A percentile compares a stretch with the other conserved stretches of the same genome.
phyloP scores from a whole-genome alignment of 345 rosid species.

The Excoecaria cochinchinensis region DNA sequence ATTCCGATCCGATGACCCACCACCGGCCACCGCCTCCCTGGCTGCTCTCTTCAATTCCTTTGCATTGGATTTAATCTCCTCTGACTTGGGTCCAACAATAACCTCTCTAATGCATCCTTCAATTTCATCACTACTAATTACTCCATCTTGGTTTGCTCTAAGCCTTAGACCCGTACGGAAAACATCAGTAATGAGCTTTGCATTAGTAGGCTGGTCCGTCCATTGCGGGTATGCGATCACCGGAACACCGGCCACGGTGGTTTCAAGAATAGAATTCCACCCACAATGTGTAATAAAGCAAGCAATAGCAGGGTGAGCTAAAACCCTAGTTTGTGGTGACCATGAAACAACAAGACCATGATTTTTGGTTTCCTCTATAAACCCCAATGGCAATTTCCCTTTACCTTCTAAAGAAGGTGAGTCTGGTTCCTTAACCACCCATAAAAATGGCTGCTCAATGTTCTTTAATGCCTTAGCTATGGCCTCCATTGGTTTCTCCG shows the following conservation, averaged over 20 bases:
- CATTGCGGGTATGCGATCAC: slow-evolving; percentile 49
- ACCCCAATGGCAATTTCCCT: slow-evolving; percentile 34
- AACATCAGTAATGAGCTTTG: slow-evolving; percentile 45
- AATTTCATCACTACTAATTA: slow-evolving; percentile 30
- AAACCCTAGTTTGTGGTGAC: slow-evolving; percentile 48
- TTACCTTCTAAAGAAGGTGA: slow-evolving; percentile 10
- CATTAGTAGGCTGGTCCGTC: slow-evolving; percentile 58
- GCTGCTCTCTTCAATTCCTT: slow-evolving; percentile 37
- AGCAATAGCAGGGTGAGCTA: slow-evolving; percentile 38
- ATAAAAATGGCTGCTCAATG: slow-evolving; percentile 34
- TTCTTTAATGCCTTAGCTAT: slow-evolving; percentile 40
- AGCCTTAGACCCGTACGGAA: slow-evolving; percentile 44
- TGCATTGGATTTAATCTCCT: slow-evolving; percentile 26
- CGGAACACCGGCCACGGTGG: slow-evolving; percentile 43
- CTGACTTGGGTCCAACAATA: slow-evolving; percentile 20
- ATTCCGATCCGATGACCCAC: slow-evolving; percentile 49
- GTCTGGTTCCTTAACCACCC: slow-evolving; percentile 45
- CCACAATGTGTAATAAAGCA: slow-evolving; percentile 63
- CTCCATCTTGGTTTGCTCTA: slow-evolving; percentile 25
- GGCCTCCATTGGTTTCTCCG: slow-evolving; percentile 33
- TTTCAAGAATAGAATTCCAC: slow-evolving; percentile 52
- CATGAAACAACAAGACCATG: slow-evolving; percentile 46
- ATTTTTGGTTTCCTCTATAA: slow-evolving; percentile 32
- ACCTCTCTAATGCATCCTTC: slow-evolving; percentile 26
- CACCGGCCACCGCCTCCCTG: slow-evolving; percentile 28